These are phyloP conservation scores for Aspergillus japonicus DNA, from an alignment of 2,329 filamentous ascomycete species.

Conservation along the genomic window DNA sequence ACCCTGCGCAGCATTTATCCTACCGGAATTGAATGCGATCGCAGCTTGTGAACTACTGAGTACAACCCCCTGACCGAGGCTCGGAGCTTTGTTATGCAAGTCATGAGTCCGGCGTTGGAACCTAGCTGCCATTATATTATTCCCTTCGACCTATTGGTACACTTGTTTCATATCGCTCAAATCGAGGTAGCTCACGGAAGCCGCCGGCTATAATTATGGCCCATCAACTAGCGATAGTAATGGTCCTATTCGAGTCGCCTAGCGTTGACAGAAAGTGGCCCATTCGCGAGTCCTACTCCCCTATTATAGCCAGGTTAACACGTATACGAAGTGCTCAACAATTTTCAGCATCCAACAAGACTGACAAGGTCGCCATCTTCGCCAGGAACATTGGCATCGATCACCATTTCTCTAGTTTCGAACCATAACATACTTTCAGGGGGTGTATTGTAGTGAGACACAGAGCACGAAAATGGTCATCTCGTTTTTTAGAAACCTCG, in stretches of 20 bases:
- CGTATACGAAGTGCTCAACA: background rate
- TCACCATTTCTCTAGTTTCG: background rate
- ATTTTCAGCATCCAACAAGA: background rate
- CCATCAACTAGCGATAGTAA: background rate
- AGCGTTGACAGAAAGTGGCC: background rate
- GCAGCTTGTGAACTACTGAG: background rate
- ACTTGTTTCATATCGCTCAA: slow-evolving; percentile 2
- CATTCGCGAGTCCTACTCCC: background rate
- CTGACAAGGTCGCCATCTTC: background rate
- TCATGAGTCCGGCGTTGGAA: background rate
- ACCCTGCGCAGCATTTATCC: background rate
- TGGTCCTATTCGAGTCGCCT: background rate
- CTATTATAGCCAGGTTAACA: background rate
- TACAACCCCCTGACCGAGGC: background rate
- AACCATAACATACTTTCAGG: background rate
- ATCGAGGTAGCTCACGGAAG: background rate
- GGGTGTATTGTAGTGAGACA: background rate
- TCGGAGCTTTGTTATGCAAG: background rate
- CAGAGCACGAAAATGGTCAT: background rate
- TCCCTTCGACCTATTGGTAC: background rate
- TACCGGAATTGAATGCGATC: background rate
- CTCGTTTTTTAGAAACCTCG: background rate
- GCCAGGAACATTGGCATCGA: background rate
- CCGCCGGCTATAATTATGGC: background rate
- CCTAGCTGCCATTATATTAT: background rate